Evolutionary conservation across 2,329 filamentous ascomycete genomes (phyloP).

Genomic region (Akanthomyces lecanii): DNA sequence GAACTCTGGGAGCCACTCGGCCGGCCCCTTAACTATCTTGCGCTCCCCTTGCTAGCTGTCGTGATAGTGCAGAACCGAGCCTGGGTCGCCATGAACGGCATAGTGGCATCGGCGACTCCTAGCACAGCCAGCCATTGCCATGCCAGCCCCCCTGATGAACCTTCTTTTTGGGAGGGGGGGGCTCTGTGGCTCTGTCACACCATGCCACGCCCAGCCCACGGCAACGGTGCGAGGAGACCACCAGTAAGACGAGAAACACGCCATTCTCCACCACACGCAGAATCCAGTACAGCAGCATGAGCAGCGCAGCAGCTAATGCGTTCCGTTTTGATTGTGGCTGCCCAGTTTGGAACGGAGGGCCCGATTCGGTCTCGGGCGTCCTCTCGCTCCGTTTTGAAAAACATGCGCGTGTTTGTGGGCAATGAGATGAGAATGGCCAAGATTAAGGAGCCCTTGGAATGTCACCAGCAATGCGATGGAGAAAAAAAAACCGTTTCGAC

Average conservation of each 20-base stretch:
- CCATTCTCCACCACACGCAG: background rate
- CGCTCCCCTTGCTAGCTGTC: background rate
- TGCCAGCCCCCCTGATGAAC: background rate
- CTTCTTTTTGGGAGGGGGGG: background rate
- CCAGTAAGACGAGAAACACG: background rate
- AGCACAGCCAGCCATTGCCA: background rate
- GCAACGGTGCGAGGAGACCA: background rate
- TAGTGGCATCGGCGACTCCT: slow-evolving; percentile 6
- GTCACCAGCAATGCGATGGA: background rate
- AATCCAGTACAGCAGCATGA: background rate
- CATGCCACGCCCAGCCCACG: background rate
- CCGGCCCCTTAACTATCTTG: background rate
- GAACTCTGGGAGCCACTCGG: background rate
- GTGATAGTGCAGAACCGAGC: background rate
- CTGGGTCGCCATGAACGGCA: background rate
- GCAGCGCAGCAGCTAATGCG: background rate
- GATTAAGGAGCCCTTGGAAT: background rate
- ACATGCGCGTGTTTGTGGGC: background rate
- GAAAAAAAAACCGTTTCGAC: background rate
- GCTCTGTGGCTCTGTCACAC: background rate
- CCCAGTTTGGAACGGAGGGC: slow-evolving; percentile 3
- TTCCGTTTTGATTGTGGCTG: slow-evolving; percentile 4
- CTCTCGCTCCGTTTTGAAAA: background rate
- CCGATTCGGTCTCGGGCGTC: background rate
- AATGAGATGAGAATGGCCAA: background rate